Percentiles rank a stretch among this genome's conserved stretches.
phyloP scores from a whole-genome alignment of 306 rosid species.

The Quercus engelmannii region DNA sequence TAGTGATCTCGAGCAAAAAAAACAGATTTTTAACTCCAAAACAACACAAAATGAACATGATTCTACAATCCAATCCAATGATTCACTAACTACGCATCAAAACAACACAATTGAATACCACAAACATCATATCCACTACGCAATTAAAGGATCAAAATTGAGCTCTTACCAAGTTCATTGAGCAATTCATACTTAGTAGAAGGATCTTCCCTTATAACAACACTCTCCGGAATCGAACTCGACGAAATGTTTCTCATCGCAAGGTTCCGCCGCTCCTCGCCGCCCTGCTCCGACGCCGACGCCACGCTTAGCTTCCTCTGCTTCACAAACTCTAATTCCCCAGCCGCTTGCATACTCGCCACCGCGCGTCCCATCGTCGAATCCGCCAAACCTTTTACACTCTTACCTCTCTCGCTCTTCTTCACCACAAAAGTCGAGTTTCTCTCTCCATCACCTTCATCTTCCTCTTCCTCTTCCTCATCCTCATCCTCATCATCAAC shows the following conservation, averaged over 20 bases:
- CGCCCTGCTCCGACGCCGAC: slow-evolving; percentile 53
- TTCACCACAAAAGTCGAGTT: slow-evolving; percentile 74
- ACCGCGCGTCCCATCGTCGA: slow-evolving; percentile 85
- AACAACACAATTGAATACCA: too few species aligned
- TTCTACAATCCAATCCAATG: not conserved
- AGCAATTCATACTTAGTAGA: slow-evolving; percentile 84
- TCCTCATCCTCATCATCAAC: slow-evolving; percentile 18
- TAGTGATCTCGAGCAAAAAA: too few species aligned
- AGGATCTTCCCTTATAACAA: slow-evolving; percentile 90
- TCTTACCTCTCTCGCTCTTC: slow-evolving; percentile 51
- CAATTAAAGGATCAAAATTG: not conserved
- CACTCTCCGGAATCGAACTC: slow-evolving; percentile 93
- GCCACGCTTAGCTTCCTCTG: slow-evolving; percentile 62
- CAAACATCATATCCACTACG: not conserved
- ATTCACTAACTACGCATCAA: not conserved
- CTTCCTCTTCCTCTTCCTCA: slow-evolving; percentile 27
- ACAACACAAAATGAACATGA: not conserved
- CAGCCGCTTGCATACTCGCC: slow-evolving; percentile 87
- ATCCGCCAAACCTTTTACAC: slow-evolving; percentile 17
- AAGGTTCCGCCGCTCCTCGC: slow-evolving; percentile 47
- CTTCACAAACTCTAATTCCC: slow-evolving; percentile 75
- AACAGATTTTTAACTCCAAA: too few species aligned
- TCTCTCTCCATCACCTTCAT: slow-evolving; percentile 38
- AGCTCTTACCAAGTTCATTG: slow-evolving; percentile 79
- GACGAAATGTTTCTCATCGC: slow-evolving; percentile 55